Evolutionary conservation across 176 grass and related monocot genomes (phyloP).

Genomic region (Bromus sterilis): DNA sequence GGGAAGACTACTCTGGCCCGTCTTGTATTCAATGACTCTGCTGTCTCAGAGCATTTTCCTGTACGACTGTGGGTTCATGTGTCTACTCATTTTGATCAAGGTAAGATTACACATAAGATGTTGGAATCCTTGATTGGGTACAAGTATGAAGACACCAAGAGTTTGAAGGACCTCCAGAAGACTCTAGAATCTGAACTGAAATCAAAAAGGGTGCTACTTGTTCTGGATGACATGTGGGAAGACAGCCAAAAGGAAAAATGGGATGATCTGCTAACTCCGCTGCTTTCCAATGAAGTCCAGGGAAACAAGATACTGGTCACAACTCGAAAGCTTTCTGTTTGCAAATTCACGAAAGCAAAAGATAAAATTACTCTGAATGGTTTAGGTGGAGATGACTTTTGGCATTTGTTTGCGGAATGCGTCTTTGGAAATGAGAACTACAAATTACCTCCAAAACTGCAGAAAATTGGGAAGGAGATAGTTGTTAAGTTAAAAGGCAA

Average conservation of each 20-base stretch:
- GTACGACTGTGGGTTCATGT: slow-evolving; percentile 20
- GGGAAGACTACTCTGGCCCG: slow-evolving; percentile 39
- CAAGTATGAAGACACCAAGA: not conserved
- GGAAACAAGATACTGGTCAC: slow-evolving; percentile 18
- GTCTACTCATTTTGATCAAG: slow-evolving; percentile 9
- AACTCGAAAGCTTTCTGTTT: slow-evolving; percentile 10
- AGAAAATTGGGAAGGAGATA: slow-evolving; percentile 1
- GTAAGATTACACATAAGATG: slow-evolving; percentile 3
- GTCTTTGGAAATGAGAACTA: slow-evolving; percentile 15
- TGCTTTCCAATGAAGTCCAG: not conserved
- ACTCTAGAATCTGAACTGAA: not conserved
- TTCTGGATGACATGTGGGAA: slow-evolving; percentile 44
- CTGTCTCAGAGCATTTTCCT: slow-evolving; percentile 2
- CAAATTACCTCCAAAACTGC: not conserved
- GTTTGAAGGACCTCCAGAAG: not conserved
- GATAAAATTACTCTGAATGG: not conserved
- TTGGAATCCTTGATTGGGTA: not conserved
- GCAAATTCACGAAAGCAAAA: not conserved
- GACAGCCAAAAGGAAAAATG: slow-evolving; percentile 1
- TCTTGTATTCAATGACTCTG: slow-evolving; percentile 8
- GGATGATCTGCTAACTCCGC: not conserved
- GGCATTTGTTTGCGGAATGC: slow-evolving; percentile 22
- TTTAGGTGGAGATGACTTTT: slow-evolving; percentile 5
- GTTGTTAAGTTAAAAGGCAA: not conserved
- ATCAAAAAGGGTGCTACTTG: slow-evolving; percentile 8